phyloP scores from a whole-genome alignment of 2,329 filamentous ascomycete species.

The Neonectria magnoliae region DNA sequence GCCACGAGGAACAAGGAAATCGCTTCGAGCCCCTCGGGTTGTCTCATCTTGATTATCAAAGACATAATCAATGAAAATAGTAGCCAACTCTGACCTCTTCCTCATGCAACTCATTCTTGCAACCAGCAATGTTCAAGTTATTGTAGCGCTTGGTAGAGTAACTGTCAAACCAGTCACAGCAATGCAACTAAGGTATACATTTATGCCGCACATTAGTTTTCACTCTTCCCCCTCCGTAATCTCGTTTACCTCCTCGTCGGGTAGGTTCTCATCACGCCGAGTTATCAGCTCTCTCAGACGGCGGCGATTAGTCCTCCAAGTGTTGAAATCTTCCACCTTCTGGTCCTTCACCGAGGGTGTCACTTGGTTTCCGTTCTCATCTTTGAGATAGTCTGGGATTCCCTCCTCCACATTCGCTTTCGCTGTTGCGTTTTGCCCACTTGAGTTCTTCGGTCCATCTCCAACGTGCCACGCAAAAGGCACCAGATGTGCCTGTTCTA shows the following conservation, averaged over 20 bases:
- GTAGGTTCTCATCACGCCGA: slow-evolving; percentile 58
- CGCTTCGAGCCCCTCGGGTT: background rate
- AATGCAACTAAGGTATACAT: too few relatives aligned
- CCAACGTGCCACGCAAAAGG: slow-evolving; percentile 67
- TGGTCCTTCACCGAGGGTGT: slow-evolving; percentile 67
- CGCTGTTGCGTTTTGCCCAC: slow-evolving; percentile 30
- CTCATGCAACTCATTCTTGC: too few relatives aligned
- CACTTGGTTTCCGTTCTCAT: slow-evolving; percentile 63
- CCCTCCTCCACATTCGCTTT: slow-evolving; percentile 41
- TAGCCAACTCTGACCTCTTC: too few relatives aligned
- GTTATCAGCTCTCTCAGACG: slow-evolving; percentile 56
- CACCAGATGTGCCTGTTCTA: slow-evolving; percentile 64
- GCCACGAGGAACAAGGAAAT: background rate
- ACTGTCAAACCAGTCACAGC: too few relatives aligned
- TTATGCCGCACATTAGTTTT: too few relatives aligned
- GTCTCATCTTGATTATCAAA: background rate
- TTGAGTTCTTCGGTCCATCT: slow-evolving; percentile 63
- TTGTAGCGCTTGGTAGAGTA: too few relatives aligned
- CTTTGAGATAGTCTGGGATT: slow-evolving; percentile 62
- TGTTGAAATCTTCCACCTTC: slow-evolving; percentile 58
- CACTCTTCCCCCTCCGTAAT: slow-evolving; percentile 28
- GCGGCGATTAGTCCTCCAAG: slow-evolving; percentile 56
- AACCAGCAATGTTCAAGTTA: too few relatives aligned
- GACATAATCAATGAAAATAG: too few relatives aligned
- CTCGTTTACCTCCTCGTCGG: slow-evolving; percentile 52